phyloP scores from a whole-genome alignment of 2,329 filamentous ascomycete species.

The Diaporthe citrichinensis region DNA sequence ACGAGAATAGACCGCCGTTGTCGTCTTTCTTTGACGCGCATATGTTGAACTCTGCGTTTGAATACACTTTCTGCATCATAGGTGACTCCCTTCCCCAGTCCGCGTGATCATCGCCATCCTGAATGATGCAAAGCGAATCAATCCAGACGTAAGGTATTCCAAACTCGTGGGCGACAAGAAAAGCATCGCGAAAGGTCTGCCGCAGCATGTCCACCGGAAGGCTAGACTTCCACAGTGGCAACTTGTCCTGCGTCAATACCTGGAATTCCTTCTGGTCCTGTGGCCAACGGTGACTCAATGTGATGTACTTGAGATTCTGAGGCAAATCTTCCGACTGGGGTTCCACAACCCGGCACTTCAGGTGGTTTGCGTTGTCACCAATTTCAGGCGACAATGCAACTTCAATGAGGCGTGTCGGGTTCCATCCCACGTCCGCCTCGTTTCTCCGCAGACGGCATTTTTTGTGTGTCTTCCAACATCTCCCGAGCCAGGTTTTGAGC shows the following conservation, averaged over 20 bases:
- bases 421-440: background rate
- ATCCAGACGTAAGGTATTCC: conserved; percentile 13
- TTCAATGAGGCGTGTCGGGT: conserved; percentile 9
- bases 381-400: background rate
- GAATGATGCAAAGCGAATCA: conserved; percentile 22
- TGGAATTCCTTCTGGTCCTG: background rate
- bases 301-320: background rate
- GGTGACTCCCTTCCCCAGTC: background rate
- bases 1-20: background rate
- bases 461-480: background rate
- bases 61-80: background rate
- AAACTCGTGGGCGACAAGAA: background rate
- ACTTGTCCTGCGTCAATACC: background rate
- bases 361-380: background rate
- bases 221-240: background rate
- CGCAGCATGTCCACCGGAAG: background rate
- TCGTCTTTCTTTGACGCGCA: background rate
- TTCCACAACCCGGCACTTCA: conserved; percentile 4
- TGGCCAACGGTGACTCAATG: conserved; percentile 22
- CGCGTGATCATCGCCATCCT: background rate
- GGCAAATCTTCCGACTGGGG: background rate
- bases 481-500: background rate
- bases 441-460: background rate
- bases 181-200: background rate
- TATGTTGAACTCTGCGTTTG: background rate